Percentiles rank a stretch among this genome's conserved stretches.
These are phyloP conservation scores for Tuber microsphaerosporum DNA, from an alignment of 495 filamentous ascomycete genomes.

Conservation along the genomic window DNA sequence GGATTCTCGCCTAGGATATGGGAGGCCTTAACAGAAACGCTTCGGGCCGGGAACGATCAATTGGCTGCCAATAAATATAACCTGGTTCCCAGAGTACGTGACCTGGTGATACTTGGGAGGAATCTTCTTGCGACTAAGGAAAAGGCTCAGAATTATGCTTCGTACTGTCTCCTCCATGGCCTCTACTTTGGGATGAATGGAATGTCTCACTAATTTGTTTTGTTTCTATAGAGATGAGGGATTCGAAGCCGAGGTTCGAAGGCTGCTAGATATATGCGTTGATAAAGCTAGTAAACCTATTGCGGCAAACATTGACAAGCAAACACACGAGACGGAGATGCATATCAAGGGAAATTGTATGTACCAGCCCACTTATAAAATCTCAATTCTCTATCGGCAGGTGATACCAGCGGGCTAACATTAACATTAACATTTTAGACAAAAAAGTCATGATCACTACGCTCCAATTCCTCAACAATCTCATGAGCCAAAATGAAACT, in stretches of 20 bases:
- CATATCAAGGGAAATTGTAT: constrained; percentile 33
- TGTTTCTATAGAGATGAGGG: constrained; percentile 45
- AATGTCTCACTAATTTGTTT: constrained; percentile 1
- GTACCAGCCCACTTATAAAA: constrained; percentile 15
- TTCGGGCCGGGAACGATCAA: constrained; percentile 52
- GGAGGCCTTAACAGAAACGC: constrained; percentile 53
- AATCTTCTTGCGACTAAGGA: constrained; percentile 63
- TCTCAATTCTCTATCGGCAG: not conserved
- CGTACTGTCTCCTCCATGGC: constrained; percentile 36
- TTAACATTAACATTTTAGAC: constrained; percentile 43
- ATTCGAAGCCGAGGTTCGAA: constrained; percentile 60
- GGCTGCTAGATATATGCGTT: constrained; percentile 65
- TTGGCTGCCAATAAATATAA: constrained; percentile 46
- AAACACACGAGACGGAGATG: constrained; percentile 35
- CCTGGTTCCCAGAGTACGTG: constrained; percentile 52
- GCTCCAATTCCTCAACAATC: constrained; percentile 68
- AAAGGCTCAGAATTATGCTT: constrained; percentile 61
- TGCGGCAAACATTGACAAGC: constrained; percentile 48
- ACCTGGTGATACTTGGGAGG: constrained; percentile 56
- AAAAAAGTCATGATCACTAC: constrained; percentile 67
- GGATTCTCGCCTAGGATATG: constrained; percentile 53
- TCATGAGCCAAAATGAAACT: constrained; percentile 66
- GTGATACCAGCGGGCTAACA: not conserved
- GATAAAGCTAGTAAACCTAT: constrained; percentile 49
- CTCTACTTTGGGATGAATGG: not conserved